Base-by-base conservation (phyloP, 805 yeast genomes). In the Lipomyces oligophaga region DNA sequence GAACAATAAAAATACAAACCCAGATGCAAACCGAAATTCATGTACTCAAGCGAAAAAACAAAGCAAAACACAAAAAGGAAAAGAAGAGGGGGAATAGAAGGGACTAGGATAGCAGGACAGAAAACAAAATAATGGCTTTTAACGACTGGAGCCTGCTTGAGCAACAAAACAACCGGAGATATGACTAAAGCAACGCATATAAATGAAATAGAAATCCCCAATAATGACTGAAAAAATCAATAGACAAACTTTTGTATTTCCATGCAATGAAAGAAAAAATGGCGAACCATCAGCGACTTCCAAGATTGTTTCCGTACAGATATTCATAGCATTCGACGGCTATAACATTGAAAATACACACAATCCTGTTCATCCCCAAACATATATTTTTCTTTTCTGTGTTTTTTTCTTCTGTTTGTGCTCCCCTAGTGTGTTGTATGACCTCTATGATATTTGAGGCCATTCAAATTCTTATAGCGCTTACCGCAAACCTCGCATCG, bases 401-500 rank as follows among this genome's bases (percentile, higher is more conserved):
- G 5, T 22, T 41, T 22, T 7, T n/a, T n/a, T n/a, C n/a, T n/a
- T n/a, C n/a, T n/a, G n/a, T n/a, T n/a, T n/a, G n/a, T n/a, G n/a
- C n/a, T n/a, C n/a, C 11, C 37, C 45, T 66, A 89, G 72, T 90
- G 97, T 34, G 97, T 90, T n/a, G 97, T 81, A 68, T 93, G 98
- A 19, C 96, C 97, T 60, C 97, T 79, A 67, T 93, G 98, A 67
- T 93, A 93, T 68, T 93, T 93, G 67, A 93, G 74, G 22, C 98
- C 98, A 66, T 93, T 93, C 61, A 93, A 72, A 63, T 93, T 93
- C 74, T 93, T 93, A 71, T 93, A 93, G 47, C 98, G 73, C 69
- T 90, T 93, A 49, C 97, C 97, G 70, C 98, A 93, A 34, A 90
- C 96, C 69, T 93, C 97, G 69, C 98, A 93, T 63, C 97, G 77